These are phyloP conservation scores for Barbarea vulgaris DNA, from an alignment of 345 rosid genomes.

Conservation along the genomic window DNA sequence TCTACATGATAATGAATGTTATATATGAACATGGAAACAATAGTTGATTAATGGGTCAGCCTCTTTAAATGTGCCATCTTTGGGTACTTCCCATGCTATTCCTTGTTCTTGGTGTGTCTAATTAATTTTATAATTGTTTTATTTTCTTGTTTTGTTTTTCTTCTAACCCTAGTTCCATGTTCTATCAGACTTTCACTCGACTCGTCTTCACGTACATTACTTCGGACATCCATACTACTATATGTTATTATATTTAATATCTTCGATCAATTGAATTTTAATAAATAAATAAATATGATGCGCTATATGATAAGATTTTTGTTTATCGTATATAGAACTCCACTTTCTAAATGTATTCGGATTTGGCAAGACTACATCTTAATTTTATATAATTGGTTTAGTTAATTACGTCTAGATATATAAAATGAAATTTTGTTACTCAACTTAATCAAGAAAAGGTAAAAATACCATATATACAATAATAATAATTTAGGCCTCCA, in stretches of 20 bases:
- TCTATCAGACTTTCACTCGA: neutral
- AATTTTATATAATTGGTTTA: neutral
- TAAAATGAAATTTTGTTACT: neutral
- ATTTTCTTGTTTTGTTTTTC: conserved; percentile 4
- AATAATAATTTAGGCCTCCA: neutral
- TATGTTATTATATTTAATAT: neutral
- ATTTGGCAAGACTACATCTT: neutral
- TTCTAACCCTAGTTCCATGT: conserved; percentile 19
- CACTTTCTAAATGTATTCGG: neutral
- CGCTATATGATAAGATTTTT: neutral
- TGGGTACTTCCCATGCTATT: conserved; percentile 37
- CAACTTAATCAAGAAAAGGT: neutral
- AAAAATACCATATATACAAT: neutral
- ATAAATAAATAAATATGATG: neutral
- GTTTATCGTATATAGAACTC: neutral
- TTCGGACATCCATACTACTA: neutral
- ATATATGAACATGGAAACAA: conserved; percentile 27
- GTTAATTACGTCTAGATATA: neutral
- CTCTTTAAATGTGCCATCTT: conserved; percentile 33
- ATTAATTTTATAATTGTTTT: conserved; percentile 7
- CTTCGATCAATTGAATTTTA: neutral
- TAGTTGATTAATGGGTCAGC: conserved; percentile 28
- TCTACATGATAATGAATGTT: neutral
- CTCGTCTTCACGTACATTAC: conserved; percentile 16
- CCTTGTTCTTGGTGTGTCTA: conserved; percentile 34